These are phyloP conservation scores for Cucumis hystrix DNA, from an alignment of 306 rosid genomes.

Conservation along the genomic window DNA sequence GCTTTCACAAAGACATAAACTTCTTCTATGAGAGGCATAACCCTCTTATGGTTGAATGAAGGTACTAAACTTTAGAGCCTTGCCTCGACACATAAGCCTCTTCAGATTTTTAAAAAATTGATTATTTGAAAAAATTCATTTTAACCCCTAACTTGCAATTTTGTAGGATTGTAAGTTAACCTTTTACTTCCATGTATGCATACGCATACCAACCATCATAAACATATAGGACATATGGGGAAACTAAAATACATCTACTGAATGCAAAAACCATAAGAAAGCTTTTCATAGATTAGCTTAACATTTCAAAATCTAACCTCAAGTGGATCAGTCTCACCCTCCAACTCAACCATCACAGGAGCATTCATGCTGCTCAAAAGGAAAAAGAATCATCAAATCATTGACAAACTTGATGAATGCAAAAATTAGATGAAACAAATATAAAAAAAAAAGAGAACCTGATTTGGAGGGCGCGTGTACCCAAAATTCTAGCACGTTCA, in stretches of 20 bases:
- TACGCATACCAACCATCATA: background rate
- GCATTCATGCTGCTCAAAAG: slow-evolving; percentile 75
- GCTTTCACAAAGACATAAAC: too few species aligned
- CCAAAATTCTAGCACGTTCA: slow-evolving; percentile 88
- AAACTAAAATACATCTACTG: background rate
- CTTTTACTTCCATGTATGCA: background rate
- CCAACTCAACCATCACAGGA: slow-evolving; percentile 93
- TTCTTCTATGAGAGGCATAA: too few species aligned
- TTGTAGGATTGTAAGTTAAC: background rate
- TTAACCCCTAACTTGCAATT: background rate
- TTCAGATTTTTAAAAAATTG: too few species aligned
- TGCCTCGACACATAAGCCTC: too few species aligned
- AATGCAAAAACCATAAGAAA: background rate
- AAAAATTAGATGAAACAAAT: background rate
- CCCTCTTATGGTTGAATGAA: too few species aligned
- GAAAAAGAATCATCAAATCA: background rate
- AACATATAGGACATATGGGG: background rate
- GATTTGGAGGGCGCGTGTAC: slow-evolving; percentile 93
- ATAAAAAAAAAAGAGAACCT: slow-evolving; percentile 28
- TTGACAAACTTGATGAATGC: background rate
- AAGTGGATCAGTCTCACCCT: slow-evolving; percentile 93
- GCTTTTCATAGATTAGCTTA: background rate
- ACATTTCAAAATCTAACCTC: slow-evolving; percentile 36
- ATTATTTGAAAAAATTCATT: too few species aligned
- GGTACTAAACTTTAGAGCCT: too few species aligned